These are phyloP conservation scores for Tetraselmis striata DNA, from an alignment of 139 green algal genomes.

Conservation along the genomic window DNA sequence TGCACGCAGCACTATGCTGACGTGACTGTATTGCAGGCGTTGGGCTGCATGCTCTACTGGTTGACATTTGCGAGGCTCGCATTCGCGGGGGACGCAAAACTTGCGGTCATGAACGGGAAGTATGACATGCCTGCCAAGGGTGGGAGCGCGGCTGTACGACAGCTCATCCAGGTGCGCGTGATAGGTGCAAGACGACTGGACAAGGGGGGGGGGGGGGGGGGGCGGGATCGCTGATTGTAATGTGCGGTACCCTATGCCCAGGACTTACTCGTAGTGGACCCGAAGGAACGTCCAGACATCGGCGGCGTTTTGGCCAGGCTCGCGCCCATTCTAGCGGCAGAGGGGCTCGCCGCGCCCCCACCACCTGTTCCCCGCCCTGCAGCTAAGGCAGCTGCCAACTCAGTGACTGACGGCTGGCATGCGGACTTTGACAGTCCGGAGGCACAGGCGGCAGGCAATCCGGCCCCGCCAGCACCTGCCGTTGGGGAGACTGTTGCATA, in stretches of 20 bases:
- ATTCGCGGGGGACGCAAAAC: constrained; percentile 70
- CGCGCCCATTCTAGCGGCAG: not conserved
- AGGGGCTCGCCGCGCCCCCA: not conserved
- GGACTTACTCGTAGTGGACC: constrained; percentile 34
- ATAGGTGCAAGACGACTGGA: not conserved
- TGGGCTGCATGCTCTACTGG: constrained; percentile 80
- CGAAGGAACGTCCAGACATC: constrained; percentile 33
- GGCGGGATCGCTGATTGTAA: no score
- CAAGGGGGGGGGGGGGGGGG: no score
- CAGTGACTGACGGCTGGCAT: not conserved
- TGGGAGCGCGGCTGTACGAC: constrained; percentile 12
- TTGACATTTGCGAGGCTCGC: constrained; percentile 69
- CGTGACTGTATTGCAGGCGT: constrained; percentile 34
- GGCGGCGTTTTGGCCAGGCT: constrained; percentile 18
- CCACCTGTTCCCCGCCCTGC: not conserved
- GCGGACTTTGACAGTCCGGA: not conserved
- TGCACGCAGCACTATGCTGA: not conserved
- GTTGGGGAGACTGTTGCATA: not conserved
- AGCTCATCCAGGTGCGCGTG: constrained; percentile 21
- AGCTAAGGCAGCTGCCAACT: not conserved
- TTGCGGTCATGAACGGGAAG: constrained; percentile 70
- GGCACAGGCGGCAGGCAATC: not conserved
- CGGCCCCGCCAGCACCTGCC: not conserved
- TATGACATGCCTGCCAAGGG: constrained; percentile 42
- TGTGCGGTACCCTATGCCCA: not conserved